Base-by-base conservation (phyloP, 2,329 filamentous ascomycete genomes). In the Claviceps monticola region DNA sequence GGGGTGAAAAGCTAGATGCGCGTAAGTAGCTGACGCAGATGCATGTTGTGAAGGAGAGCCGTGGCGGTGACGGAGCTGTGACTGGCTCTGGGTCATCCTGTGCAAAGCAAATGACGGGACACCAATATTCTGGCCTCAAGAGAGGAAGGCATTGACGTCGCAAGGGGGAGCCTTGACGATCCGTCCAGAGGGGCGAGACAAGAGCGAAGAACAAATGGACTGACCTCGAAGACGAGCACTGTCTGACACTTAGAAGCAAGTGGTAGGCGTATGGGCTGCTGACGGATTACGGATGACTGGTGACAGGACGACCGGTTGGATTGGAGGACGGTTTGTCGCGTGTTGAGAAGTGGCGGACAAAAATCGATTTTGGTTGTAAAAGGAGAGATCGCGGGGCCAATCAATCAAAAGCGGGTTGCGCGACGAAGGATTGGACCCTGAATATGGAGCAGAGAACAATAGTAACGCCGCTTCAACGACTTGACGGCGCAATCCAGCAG, bases 321-420 rank as follows among this genome's bases (percentile, higher is more conserved):
- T 16, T 6, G 14, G 21, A 11, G 13, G 46, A 26, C 38, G 16
- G 16, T 14, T 6, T 49, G 26, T 26, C 34, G 29, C 16, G 42
- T 45, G 29, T 45, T 36, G 42, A 26, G 26, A 47, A 37, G 52
- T 53, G 52, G 52, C 52, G 46, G 52, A 45, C 49, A 29, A 53
- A 49, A 41, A 26, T 46, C 19, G 36, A 48, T 46, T 48, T 49
- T 53, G 48, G 52, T 51, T 38, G 48, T 42, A 14, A 53, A 51
- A 51, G 52, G 52, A 51, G 49, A 17, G 36, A 53, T 39, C 45
- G 52, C 23, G 45, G 52, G 52, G 49, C 52, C 52, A 53, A 51
- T 51, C 49, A 51, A 38, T 41, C 38, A 14, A 42, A 29, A 29
- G 52, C 48, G 26, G 49, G 45, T 34, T 37, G 39, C 13, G 45